Conservation (phyloP, 495 filamentous ascomycete species). For the Clohesyomyces aquaticus region DNA sequence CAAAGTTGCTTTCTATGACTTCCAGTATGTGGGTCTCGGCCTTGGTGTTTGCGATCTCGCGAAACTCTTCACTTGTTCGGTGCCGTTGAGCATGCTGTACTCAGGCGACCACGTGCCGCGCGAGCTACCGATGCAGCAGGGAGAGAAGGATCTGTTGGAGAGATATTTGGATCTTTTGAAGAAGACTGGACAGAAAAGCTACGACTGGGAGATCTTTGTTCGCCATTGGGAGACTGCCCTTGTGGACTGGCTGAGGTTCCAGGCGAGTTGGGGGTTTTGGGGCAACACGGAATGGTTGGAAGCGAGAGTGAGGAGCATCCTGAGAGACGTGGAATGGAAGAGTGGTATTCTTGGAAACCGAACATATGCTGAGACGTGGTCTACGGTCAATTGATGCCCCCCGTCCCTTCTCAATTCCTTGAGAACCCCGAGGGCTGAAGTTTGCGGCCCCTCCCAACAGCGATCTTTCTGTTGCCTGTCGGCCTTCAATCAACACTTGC, state of each 20-base stretch:
- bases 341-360: conserved; percentile 7
- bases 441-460: too few species aligned
- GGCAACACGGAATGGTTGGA: conserved; percentile 53
- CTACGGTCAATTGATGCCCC: too few species aligned
- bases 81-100: conserved; percentile 20
- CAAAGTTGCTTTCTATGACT: conserved; percentile 54
- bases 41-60: conserved; percentile 53
- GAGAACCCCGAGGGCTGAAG: too few species aligned
- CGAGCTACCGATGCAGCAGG: conserved; percentile 39
- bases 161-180: conserved; percentile 44
- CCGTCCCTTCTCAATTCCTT: too few species aligned
- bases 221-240: conserved; percentile 54
- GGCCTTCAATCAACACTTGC: too few species aligned
- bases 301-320: conserved; percentile 31
- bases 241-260: conserved; percentile 55
- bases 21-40: conserved; percentile 54
- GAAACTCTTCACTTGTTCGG: conserved; percentile 48
- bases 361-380: too few species aligned
- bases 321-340: conserved; percentile 22
- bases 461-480: too few species aligned
- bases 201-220: conserved; percentile 49
- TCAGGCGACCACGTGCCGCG: conserved; percentile 25
- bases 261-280: conserved; percentile 56
- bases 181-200: conserved; percentile 30
- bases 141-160: conserved; percentile 47